phyloP scores from a whole-genome alignment of 192 early-diverging fungal species.

The Dispira parvispora region DNA sequence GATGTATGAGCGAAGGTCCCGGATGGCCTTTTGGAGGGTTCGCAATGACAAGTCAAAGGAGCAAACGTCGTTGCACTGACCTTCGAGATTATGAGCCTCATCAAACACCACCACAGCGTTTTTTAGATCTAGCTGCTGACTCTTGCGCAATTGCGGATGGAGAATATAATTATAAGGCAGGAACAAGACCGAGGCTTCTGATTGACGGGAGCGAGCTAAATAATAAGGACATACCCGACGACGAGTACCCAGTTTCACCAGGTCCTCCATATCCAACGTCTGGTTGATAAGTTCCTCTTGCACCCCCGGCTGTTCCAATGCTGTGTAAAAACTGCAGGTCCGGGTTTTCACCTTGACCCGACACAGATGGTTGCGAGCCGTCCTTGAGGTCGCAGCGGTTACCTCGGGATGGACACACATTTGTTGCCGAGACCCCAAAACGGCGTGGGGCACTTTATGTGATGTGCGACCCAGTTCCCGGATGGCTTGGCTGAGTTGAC shows the following conservation, averaged over 20 bases:
- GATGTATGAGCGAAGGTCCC: not conserved
- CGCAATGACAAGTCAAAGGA: not conserved
- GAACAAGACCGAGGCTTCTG: slow-evolving; percentile 35
- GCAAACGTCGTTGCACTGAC: not conserved
- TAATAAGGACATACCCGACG: slow-evolving; percentile 41
- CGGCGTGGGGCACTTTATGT: slow-evolving; percentile 10
- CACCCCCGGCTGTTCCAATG: not conserved
- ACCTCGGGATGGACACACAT: slow-evolving; percentile 34
- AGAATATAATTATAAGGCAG: slow-evolving; percentile 50
- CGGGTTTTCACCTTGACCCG: slow-evolving; percentile 21
- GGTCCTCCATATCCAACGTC: not conserved
- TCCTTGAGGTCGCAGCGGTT: slow-evolving; percentile 11
- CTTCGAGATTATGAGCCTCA: slow-evolving; percentile 35
- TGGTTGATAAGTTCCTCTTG: slow-evolving; percentile 3
- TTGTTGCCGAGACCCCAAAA: slow-evolving; percentile 44
- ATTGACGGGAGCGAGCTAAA: slow-evolving; percentile 21
- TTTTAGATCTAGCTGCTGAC: slow-evolving; percentile 33
- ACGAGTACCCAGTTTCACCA: slow-evolving; percentile 6
- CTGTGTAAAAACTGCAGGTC: slow-evolving; percentile 20
- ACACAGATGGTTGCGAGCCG: slow-evolving; percentile 23
- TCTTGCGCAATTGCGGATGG: slow-evolving; percentile 28
- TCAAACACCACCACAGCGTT: slow-evolving; percentile 45
- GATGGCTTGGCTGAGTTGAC: slow-evolving; percentile 29
- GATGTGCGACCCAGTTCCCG: slow-evolving; percentile 22
- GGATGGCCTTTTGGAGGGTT: not conserved